Base-by-base conservation (phyloP, 2,329 filamentous ascomycete species). In the Microdochium trichocladiopsis region DNA sequence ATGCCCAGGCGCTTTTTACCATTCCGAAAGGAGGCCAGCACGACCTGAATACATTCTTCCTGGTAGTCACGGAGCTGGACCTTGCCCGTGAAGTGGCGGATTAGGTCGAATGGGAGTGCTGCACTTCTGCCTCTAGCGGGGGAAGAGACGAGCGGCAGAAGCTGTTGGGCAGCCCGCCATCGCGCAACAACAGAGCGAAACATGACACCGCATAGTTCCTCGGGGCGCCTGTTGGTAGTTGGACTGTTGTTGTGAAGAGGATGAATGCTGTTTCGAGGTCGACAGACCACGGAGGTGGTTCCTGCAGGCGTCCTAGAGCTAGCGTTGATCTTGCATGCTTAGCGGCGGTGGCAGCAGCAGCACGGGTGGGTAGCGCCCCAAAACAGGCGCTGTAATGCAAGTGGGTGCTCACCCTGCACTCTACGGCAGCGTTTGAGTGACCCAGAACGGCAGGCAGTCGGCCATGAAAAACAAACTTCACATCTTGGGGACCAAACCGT, bases 1-100 rank as follows among this genome's bases (percentile, higher is more conserved):
- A 96, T 80, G 0, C 91, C 91, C 1, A 96, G 72, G 6, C 92
- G 80, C 62, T 88, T 91, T 58, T 92, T 83, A 0, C 91, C 91
- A 31, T 80, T 70, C 2, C 79, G 67, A 1, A 95, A 66, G 52
- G 90, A 83, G 2, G 77, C 70, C 1, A 95, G 71, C 2, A 96
- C 88, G 0, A 90, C 84, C 62, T 88, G 82, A 55, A 96, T 95
- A 63, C 90, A 95, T 76, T 96, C 90, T 73, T 94, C 86, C 66
- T 96, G 92, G 63, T 96, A 96, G 60, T 87, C 77, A 58, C 91
- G 87, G 43, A 95, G 82, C 52, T 78, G 78, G 51, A 93, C 54
- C 47, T 45, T 45, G 41, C 41, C 41, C 9, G 41, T 45, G 41
- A 45, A 45, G 18, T 18, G 21, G 41, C 41, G 41, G 18, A 45